Base-by-base conservation (phyloP, 306 rosid species). In the Ormosia semicastrata region DNA sequence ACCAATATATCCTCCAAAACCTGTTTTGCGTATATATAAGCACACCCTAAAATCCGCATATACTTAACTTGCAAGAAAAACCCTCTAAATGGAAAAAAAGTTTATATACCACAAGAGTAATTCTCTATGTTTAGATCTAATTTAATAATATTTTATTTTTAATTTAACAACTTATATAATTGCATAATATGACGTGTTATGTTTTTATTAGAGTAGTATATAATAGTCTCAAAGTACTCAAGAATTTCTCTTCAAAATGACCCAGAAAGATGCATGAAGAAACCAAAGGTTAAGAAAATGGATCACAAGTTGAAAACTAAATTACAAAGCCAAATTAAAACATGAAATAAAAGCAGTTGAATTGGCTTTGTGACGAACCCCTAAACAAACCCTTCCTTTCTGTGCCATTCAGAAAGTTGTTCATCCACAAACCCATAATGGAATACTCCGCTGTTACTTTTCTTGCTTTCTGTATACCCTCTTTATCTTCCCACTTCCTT, bases 401-500 rank as follows among this genome's bases (percentile, higher is more conserved):
- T 87, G 92, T 83, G 81, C 56, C 83, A 78, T 86, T 73, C 8
- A 65, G 95, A 95, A 95, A 95, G 99, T 89, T 82, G 24, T 63
- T 87, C 39, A 85, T 32, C 85, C 70, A 73, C 91, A 76, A 84
- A 85, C 98, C 86, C 91, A 41, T 17, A 76, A 80, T 90, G 73
- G 98, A 87, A 90, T 70, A 66, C n/a, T 84, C 84, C 59, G 79
- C 81, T 75, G 56, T 77, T 78, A 46, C 84, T 81, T 77, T 83
- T 72, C 43, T 56, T 32, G 24, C 63, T 62, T 24, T 17, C 80
- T 76, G 63, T 77, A 11, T 64, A 34, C 49, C 41, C 54, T 63
- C 44, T 49, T 40, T 41, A 33, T 18, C 68, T 32, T 13, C 66
- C 59, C 54, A 24, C 36, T 4, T n/a, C 64, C 54, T 54, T 66